phyloP scores from a whole-genome alignment of 2,329 filamentous ascomycete species.

The Alternaria sp. region DNA sequence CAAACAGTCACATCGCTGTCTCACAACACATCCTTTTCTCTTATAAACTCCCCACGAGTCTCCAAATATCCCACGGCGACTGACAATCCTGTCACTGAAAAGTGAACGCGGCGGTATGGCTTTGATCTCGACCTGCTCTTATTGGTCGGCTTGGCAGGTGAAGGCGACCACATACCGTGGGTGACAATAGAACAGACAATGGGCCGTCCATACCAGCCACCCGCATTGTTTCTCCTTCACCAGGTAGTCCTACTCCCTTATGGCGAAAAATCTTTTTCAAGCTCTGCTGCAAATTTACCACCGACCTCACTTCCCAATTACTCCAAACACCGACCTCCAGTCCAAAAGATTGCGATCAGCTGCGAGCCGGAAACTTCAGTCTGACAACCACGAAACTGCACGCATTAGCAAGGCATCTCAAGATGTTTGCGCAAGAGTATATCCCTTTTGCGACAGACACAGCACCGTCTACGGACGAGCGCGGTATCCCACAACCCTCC shows the following conservation, averaged over 20 bases:
- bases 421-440: constrained; percentile 17
- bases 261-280: neutral
- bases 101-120: neutral
- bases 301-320: constrained; percentile 7
- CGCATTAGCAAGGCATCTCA: neutral
- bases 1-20: neutral
- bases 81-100: neutral
- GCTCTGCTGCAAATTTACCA: neutral
- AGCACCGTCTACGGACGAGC: neutral
- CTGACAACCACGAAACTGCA: neutral
- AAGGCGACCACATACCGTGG: neutral
- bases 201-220: constrained; percentile 3
- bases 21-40: neutral
- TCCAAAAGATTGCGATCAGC: neutral
- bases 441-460: constrained; percentile 5
- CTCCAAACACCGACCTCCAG: constrained; percentile 1
- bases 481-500: constrained; percentile 6
- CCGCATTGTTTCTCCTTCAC: constrained; percentile 6
- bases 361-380: neutral
- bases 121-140: neutral
- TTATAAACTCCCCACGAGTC: neutral
- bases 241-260: neutral
- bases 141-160: constrained; percentile 1
- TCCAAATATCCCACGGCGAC: neutral
- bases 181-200: constrained; percentile 13